Evolutionary conservation across 176 grass and related monocot genomes (phyloP).

Genomic region (Phragmites australis): DNA sequence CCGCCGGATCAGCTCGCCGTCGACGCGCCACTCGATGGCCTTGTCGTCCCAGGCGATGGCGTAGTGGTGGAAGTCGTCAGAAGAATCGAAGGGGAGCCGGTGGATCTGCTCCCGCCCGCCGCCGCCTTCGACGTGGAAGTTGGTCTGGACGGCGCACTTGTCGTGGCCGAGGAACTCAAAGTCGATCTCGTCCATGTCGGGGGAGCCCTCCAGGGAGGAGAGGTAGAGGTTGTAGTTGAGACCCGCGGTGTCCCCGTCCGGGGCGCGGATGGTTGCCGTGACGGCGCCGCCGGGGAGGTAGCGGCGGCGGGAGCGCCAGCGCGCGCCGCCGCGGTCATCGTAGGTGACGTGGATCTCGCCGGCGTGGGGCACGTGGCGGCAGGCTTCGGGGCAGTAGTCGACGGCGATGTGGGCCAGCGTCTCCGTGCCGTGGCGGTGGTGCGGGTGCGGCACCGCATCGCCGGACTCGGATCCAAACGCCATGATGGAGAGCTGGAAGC

Average conservation of each 20-base stretch:
- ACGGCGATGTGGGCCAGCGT: conserved; percentile 51
- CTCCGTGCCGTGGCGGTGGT: conserved; percentile 47
- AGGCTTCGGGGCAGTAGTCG: conserved; percentile 59
- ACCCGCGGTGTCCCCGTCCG: conserved; percentile 46
- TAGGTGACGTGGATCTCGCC: conserved; percentile 72
- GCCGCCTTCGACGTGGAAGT: conserved; percentile 48
- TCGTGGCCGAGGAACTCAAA: conserved; percentile 76
- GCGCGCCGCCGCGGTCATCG: conserved; percentile 62
- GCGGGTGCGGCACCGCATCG: conserved; percentile 8
- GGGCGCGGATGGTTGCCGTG: conserved; percentile 41
- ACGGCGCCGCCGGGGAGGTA: conserved; percentile 54
- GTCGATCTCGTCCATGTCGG: conserved; percentile 73
- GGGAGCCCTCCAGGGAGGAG: conserved; percentile 60
- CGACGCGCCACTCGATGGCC: conserved; percentile 66
- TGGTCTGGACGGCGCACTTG: conserved; percentile 69
- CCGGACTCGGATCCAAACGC: conserved; percentile 13
- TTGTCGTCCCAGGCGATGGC: conserved; percentile 54
- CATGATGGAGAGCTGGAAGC: conserved; percentile 19
- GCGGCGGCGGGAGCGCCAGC: conserved; percentile 49
- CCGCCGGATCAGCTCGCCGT: conserved; percentile 51
- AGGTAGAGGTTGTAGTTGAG: conserved; percentile 87
- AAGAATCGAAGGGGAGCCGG: conserved; percentile 54
- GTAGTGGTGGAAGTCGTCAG: conserved; percentile 67
- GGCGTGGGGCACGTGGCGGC: conserved; percentile 14
- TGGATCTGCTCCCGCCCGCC: conserved; percentile 66